These are phyloP conservation scores for Rhynchosporium agropyri DNA, from an alignment of 2,329 filamentous ascomycete species.

Conservation along the genomic window DNA sequence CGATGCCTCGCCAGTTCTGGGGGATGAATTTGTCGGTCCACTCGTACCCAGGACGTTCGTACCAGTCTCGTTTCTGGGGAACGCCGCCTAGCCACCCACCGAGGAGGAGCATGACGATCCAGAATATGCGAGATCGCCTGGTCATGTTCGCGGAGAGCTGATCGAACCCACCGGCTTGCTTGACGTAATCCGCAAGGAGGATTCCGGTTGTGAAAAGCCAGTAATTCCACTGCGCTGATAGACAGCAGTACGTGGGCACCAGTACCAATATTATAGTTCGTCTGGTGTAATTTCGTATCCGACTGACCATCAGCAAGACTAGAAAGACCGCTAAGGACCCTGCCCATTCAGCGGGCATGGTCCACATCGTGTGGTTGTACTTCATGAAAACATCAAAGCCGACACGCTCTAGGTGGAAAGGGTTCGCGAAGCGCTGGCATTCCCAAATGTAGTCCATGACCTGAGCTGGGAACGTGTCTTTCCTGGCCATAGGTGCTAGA, in stretches of 20 bases:
- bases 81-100: conserved; percentile 21
- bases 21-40: conserved; percentile 20
- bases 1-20: conserved; percentile 14
- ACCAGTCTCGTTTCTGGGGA: conserved; percentile 19
- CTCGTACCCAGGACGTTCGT: conserved; percentile 19
- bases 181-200: conserved; percentile 18
- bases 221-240: conserved; percentile 20
- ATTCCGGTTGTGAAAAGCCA: conserved; percentile 21
- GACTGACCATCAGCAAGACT: conserved; percentile 16
- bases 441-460: conserved; percentile 19
- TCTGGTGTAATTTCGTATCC: conserved; percentile 16
- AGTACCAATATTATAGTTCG: conserved; percentile 11
- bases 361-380: conserved; percentile 21
- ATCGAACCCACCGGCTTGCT: conserved; percentile 21
- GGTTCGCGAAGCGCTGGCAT: conserved; percentile 17
- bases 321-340: conserved; percentile 15
- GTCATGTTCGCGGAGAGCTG: conserved; percentile 13
- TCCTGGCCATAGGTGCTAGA: conserved; percentile 8
- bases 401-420: conserved; percentile 17
- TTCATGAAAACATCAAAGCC: conserved; percentile 18
- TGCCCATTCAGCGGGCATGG: conserved; percentile 20
- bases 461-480: conserved; percentile 13
- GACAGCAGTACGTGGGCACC: conserved; percentile 15
- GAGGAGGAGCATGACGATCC: conserved; percentile 15
- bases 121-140: conserved; percentile 13